Evolutionary conservation across 1,284 basidiomycete genomes (phyloP).

Genomic region (Grifola frondosa): DNA sequence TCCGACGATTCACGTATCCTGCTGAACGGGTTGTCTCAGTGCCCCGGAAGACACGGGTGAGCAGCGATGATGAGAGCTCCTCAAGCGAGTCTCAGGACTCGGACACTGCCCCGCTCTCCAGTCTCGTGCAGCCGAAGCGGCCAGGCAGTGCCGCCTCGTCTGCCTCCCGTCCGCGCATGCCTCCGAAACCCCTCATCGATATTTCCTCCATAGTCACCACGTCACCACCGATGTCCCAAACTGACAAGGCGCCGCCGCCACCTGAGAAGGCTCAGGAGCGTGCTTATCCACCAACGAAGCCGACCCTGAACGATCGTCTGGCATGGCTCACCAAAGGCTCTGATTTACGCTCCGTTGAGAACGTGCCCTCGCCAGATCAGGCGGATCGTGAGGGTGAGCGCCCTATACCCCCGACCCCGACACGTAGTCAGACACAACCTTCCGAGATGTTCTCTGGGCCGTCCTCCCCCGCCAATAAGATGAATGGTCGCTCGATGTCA

Average conservation of each 20-base stretch:
- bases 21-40: too few species aligned
- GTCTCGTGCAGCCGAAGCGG: constrained; percentile 39
- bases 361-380: constrained; percentile 2
- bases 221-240: constrained; percentile 16
- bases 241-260: constrained; percentile 10
- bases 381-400: constrained; percentile 13
- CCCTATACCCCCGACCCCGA: constrained; percentile 13
- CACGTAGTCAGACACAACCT: constrained; percentile 29
- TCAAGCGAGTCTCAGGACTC: constrained; percentile 29
- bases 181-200: constrained; percentile 51
- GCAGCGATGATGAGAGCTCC: too few species aligned
- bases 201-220: constrained; percentile 33
- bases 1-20: too few species aligned
- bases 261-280: constrained; percentile 18
- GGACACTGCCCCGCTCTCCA: constrained; percentile 44
- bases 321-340: constrained; percentile 26
- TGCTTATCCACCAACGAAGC: constrained; percentile 20
- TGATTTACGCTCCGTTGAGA: constrained; percentile 14
- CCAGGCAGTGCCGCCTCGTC: constrained; percentile 46
- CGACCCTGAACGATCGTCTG: constrained; percentile 30
- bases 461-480: constrained; percentile 14
- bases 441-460: constrained; percentile 14
- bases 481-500: constrained; percentile 26
- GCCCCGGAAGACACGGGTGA: too few species aligned
- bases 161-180: constrained; percentile 32